These are phyloP conservation scores for Fusarium concolor DNA, from an alignment of 2,329 filamentous ascomycete genomes.

Conservation along the genomic window DNA sequence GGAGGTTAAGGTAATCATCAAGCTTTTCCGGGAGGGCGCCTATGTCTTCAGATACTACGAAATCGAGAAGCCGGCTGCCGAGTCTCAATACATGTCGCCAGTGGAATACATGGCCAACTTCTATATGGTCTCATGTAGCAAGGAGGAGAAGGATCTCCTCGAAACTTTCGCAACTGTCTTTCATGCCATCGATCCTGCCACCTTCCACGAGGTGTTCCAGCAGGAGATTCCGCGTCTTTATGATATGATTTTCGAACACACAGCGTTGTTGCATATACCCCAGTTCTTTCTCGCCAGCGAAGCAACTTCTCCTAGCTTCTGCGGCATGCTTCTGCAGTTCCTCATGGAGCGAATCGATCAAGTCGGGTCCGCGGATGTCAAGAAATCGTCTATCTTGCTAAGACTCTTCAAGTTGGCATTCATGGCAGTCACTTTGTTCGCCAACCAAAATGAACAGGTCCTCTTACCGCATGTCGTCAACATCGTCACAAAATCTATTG, in stretches of 20 bases:
- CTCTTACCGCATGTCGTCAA: conserved; percentile 95
- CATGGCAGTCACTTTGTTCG: conserved; percentile 98
- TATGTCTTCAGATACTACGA: conserved; percentile 98
- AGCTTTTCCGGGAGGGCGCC: conserved; percentile 95
- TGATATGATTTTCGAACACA: conserved; percentile 97
- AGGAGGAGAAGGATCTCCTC: conserved; percentile 96
- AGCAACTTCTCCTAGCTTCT: conserved; percentile 96
- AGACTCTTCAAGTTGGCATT: conserved; percentile 98
- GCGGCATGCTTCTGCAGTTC: conserved; percentile 97
- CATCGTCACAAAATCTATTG: conserved; percentile 97
- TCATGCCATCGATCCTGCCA: conserved; percentile 97
- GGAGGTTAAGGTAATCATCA: conserved; percentile 95
- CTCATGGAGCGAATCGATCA: conserved; percentile 97
- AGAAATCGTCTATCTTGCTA: conserved; percentile 91
- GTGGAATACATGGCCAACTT: conserved; percentile 95
- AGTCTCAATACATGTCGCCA: conserved; percentile 81
- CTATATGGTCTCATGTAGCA: conserved; percentile 92
- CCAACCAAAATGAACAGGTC: conserved; percentile 93
- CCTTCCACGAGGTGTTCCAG: conserved; percentile 98
- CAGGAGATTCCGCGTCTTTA: conserved; percentile 97
- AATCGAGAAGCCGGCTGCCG: conserved; percentile 80
- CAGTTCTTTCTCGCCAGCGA: conserved; percentile 99
- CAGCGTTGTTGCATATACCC: conserved; percentile 90
- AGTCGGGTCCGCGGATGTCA: conserved; percentile 90
- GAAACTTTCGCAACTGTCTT: conserved; percentile 99